A percentile compares a stretch with the other conserved stretches of the same genome.
These are phyloP conservation scores for Penicillium sclerotiorum DNA, from an alignment of 2,329 filamentous ascomycete genomes.

Conservation along the genomic window DNA sequence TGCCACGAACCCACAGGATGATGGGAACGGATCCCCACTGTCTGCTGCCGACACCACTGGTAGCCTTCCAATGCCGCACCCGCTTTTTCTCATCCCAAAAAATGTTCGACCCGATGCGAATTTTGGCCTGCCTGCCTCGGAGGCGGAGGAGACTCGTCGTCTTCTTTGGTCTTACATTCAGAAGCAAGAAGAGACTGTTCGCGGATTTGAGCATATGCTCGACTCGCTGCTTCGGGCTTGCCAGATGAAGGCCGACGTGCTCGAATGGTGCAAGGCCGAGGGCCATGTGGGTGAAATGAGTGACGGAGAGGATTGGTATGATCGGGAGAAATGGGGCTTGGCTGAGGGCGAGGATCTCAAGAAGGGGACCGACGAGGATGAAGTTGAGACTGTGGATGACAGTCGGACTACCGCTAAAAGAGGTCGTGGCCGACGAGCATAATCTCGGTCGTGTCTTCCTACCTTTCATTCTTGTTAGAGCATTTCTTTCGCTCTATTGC, in stretches of 20 bases:
- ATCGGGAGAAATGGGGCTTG: slow-evolving; percentile 63
- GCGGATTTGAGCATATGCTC: slow-evolving; percentile 58
- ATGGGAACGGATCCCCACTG: slow-evolving; percentile 27
- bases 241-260: slow-evolving; percentile 61
- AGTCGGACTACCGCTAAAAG: slow-evolving; percentile 43
- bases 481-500: background rate
- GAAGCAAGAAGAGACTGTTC: slow-evolving; percentile 66
- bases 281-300: slow-evolving; percentile 67
- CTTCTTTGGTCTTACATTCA: slow-evolving; percentile 65
- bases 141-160: slow-evolving; percentile 65
- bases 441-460: background rate
- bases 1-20: slow-evolving; percentile 32
- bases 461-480: too few species aligned
- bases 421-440: slow-evolving; percentile 39
- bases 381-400: slow-evolving; percentile 55
- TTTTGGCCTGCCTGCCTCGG: slow-evolving; percentile 58
- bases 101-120: slow-evolving; percentile 55
- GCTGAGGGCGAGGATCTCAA: slow-evolving; percentile 56
- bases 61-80: slow-evolving; percentile 51
- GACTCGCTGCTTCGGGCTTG: slow-evolving; percentile 61
- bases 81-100: slow-evolving; percentile 60
- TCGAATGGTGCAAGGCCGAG: slow-evolving; percentile 64
- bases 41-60: slow-evolving; percentile 34
- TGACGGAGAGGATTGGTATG: slow-evolving; percentile 70
- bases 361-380: slow-evolving; percentile 64